A percentile compares a stretch with the other conserved stretches of the same genome.
These are phyloP conservation scores for Rhododendron ferrugineum DNA, from an alignment of 148 eudicot species.

Conservation along the genomic window DNA sequence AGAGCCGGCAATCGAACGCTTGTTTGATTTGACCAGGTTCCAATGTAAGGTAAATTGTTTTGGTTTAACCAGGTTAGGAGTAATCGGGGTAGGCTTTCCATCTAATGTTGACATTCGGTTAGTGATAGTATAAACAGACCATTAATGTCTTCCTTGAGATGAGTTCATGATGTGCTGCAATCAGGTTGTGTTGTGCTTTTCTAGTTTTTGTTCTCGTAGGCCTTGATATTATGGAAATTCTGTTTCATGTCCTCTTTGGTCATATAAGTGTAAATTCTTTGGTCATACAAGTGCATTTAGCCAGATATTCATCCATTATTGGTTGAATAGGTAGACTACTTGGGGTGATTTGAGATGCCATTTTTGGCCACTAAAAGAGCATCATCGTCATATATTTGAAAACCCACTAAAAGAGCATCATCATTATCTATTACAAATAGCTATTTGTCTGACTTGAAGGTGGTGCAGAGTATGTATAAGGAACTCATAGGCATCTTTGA, in stretches of 20 bases:
- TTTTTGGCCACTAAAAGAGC: neutral
- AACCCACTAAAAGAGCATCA: neutral
- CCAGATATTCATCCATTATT: neutral
- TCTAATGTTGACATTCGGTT: neutral
- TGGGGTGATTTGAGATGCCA: neutral
- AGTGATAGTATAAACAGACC: neutral
- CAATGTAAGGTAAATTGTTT: constrained; percentile 44
- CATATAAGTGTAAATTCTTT: neutral
- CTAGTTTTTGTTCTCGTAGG: neutral
- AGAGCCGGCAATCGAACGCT: constrained; percentile 88
- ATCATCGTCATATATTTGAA: neutral
- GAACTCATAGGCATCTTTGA: neutral
- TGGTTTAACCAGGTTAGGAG: neutral
- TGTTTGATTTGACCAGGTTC: constrained; percentile 73
- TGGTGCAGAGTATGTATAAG: neutral
- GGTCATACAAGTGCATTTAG: neutral
- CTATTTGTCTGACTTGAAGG: neutral
- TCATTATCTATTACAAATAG: neutral
- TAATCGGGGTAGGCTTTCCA: neutral
- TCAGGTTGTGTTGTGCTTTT: neutral
- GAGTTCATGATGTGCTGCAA: neutral
- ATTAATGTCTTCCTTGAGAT: neutral
- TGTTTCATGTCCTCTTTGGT: neutral
- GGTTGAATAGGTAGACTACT: neutral
- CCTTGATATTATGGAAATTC: neutral